Conservation (phyloP, 768 basidiomycete genomes). For the Trametes punicea region DNA sequence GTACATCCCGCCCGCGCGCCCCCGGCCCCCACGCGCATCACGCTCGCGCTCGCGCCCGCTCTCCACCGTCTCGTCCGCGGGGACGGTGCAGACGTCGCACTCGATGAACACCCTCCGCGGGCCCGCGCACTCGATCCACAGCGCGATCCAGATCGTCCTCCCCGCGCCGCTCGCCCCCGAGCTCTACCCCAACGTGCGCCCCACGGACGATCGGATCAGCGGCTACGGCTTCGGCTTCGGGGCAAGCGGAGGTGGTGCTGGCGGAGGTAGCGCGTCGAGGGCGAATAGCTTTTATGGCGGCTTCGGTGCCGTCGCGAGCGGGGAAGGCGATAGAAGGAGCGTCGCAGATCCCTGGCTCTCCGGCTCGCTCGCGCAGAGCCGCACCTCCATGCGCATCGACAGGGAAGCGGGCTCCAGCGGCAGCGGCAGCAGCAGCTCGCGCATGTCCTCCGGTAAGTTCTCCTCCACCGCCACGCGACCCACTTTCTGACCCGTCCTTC, state of each 20-base stretch:
- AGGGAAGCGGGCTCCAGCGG: constrained; percentile 2
- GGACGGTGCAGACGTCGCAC: constrained; percentile 29
- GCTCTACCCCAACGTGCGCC: constrained; percentile 12
- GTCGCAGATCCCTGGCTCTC: constrained; percentile 19
- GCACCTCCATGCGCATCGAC: neutral
- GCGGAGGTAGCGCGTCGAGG: neutral
- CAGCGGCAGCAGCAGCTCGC: constrained; percentile 7
- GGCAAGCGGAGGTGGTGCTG: neutral
- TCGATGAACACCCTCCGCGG: constrained; percentile 42
- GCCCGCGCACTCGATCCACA: constrained; percentile 58
- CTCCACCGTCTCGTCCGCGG: constrained; percentile 39
- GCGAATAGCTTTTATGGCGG: constrained; percentile 6
- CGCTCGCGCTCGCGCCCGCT: constrained; percentile 33
- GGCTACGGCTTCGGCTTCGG: constrained; percentile 6
- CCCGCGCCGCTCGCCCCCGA: constrained; percentile 59
- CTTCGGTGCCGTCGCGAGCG: neutral
- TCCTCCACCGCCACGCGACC: neutral
- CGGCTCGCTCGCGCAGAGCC: constrained; percentile 12
- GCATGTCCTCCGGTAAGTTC: constrained; percentile 7
- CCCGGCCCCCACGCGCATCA: constrained; percentile 11
- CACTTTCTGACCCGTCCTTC: neutral
- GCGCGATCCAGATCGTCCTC: constrained; percentile 62
- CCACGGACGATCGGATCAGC: constrained; percentile 4
- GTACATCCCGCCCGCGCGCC: constrained; percentile 19
- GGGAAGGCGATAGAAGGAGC: constrained; percentile 11